These are phyloP conservation scores for Herpetomonas samuelpessoai DNA, from an alignment of 208 protist species.

Conservation along the genomic window DNA sequence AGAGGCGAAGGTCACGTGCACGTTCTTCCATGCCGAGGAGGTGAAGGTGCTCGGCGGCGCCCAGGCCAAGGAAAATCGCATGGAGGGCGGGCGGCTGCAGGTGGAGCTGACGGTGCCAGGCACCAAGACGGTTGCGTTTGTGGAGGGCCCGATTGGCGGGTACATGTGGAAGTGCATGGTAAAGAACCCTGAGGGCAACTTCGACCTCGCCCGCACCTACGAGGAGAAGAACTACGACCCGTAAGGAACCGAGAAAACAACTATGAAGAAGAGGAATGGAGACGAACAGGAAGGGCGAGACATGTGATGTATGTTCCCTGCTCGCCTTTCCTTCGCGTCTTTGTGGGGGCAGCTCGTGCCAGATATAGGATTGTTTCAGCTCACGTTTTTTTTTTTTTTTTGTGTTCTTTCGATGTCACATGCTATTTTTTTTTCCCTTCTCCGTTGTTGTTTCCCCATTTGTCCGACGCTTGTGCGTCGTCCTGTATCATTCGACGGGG, in stretches of 20 bases:
- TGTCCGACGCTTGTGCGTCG: background rate
- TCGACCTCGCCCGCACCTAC: slow-evolving; percentile 14
- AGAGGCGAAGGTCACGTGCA: slow-evolving; percentile 28
- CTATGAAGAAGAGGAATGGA: too few relatives aligned
- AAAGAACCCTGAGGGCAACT: slow-evolving; percentile 17
- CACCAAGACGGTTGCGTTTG: slow-evolving; percentile 23
- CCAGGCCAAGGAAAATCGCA: slow-evolving; percentile 5
- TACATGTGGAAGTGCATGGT: slow-evolving; percentile 43
- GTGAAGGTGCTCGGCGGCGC: slow-evolving; percentile 11
- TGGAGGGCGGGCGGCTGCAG: slow-evolving; percentile 10
- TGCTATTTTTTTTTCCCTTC: slow-evolving; percentile 7
- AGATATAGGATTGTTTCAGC: too few relatives aligned
- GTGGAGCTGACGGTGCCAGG: slow-evolving; percentile 17
- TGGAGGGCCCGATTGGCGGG: slow-evolving; percentile 30
- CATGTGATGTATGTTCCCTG: too few relatives aligned
- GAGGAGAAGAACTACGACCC: background rate
- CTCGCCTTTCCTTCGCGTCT: too few relatives aligned
- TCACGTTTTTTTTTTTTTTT: slow-evolving; percentile 4
- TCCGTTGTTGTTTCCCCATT: slow-evolving; percentile 1
- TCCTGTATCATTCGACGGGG: too few relatives aligned
- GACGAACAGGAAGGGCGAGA: too few relatives aligned
- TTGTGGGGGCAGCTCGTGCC: too few relatives aligned
- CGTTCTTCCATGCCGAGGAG: slow-evolving; percentile 31
- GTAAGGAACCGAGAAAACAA: too few relatives aligned
- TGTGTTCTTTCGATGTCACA: background rate